Conservation (phyloP, 78 protist species). For the Dictyostelium citrinum region DNA sequence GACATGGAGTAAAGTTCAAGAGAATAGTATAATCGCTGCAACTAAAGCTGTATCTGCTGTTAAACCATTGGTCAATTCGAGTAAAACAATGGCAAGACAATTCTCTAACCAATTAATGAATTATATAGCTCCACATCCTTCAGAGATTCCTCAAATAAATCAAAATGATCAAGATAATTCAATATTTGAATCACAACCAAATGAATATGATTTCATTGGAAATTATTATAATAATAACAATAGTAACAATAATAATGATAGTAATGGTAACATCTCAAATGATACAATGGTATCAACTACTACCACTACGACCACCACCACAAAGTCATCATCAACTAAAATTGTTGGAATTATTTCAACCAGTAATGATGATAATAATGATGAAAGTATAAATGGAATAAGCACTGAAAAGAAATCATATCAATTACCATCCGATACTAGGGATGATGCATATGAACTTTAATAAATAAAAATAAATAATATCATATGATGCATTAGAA, state of each 20-base stretch:
- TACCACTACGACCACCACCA: neutral
- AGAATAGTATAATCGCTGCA: conserved; percentile 3
- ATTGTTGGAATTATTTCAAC: neutral
- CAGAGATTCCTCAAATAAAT: too few relatives aligned
- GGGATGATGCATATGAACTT: neutral
- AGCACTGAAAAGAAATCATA: neutral
- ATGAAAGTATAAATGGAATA: neutral
- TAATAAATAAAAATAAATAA: neutral
- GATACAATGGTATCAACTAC: neutral
- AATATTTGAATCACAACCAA: neutral
- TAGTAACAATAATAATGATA: neutral
- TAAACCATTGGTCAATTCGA: conserved; percentile 13
- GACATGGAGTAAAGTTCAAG: conserved; percentile 25
- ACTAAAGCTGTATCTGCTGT: conserved; percentile 28
- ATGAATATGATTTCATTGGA: neutral
- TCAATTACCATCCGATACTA: neutral
- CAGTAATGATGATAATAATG: neutral
- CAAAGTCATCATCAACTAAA: neutral
- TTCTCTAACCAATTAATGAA: conserved; percentile 14
- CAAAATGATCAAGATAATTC: neutral
- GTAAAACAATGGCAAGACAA: conserved; percentile 41
- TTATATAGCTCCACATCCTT: conserved; percentile 14
- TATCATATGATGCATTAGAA: too few relatives aligned
- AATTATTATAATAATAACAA: neutral
- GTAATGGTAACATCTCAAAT: neutral